phyloP scores from a whole-genome alignment of 1,139 yeast genomes.

The Protomyces macrosporus region DNA sequence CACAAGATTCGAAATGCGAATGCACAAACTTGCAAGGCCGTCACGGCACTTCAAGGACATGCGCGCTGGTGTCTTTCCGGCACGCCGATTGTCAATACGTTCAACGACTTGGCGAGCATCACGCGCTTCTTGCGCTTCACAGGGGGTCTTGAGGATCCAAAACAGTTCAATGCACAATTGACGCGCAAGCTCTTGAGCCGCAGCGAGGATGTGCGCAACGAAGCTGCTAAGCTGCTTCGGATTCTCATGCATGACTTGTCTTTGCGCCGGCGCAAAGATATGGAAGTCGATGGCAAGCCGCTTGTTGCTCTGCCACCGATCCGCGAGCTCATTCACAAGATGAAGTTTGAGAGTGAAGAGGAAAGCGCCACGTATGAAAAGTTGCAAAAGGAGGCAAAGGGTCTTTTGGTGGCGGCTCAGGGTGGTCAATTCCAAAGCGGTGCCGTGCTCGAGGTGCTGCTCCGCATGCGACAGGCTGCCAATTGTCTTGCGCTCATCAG shows the following conservation, averaged over 20 bases:
- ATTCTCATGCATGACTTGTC: constrained; percentile 78
- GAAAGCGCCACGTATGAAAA: constrained; percentile 65
- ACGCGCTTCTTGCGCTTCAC: constrained; percentile 83
- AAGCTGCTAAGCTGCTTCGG: constrained; percentile 73
- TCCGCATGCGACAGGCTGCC: constrained; percentile 80
- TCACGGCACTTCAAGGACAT: constrained; percentile 56
- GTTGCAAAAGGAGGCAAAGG: constrained; percentile 68
- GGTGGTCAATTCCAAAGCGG: constrained; percentile 65
- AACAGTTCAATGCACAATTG: constrained; percentile 58
- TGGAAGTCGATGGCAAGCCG: constrained; percentile 63
- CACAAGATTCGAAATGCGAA: constrained; percentile 80
- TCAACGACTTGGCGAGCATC: constrained; percentile 79
- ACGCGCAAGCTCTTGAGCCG: constrained; percentile 44
- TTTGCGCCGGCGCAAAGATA: constrained; percentile 75
- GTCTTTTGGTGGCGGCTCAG: constrained; percentile 57
- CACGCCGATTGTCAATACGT: constrained; percentile 82
- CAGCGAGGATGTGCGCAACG: constrained; percentile 7
- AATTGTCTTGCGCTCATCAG: constrained; percentile 56
- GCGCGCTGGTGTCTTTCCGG: constrained; percentile 89
- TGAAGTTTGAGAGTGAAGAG: constrained; percentile 55
- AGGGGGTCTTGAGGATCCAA: constrained; percentile 72
- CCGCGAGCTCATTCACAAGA: constrained; percentile 13
- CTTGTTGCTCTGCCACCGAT: constrained; percentile 75
- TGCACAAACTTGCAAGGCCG: constrained; percentile 75
- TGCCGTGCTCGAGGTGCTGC: constrained; percentile 72